Evolutionary conservation across 2,329 filamentous ascomycete genomes (phyloP).

Genomic region (Microdochium nivale): DNA sequence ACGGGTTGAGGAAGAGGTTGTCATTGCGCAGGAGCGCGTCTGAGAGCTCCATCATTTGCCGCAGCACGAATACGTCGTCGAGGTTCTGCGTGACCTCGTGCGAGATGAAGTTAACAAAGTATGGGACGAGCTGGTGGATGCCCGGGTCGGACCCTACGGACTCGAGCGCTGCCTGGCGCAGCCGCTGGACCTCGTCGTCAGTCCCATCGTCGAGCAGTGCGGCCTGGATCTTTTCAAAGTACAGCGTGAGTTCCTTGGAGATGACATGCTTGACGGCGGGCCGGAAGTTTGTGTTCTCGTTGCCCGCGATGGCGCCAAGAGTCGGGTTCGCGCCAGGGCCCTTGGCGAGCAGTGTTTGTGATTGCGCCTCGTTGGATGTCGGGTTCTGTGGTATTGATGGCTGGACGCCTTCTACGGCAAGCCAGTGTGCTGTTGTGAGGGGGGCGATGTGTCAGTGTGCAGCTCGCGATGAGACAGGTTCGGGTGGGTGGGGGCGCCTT

Average conservation of each 20-base stretch:
- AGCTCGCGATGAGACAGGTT: not conserved
- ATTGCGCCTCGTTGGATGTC: conserved; percentile 72
- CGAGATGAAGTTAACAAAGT: conserved; percentile 92
- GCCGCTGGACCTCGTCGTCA: conserved; percentile 62
- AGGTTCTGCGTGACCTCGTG: conserved; percentile 93
- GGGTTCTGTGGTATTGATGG: conserved; percentile 96
- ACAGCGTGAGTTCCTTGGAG: conserved; percentile 90
- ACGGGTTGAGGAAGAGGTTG: conserved; percentile 61
- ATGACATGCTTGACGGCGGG: conserved; percentile 93
- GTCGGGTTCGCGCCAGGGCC: conserved; percentile 81
- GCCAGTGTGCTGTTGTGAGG: conserved; percentile 74
- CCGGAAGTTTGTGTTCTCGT: conserved; percentile 76
- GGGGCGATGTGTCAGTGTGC: conserved; percentile 8
- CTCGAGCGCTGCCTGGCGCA: conserved; percentile 76
- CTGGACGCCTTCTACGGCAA: conserved; percentile 94
- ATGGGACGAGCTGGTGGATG: conserved; percentile 89
- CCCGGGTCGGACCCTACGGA: conserved; percentile 85
- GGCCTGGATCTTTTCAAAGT: conserved; percentile 90
- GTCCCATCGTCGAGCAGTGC: conserved; percentile 83
- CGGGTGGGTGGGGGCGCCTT: conserved; percentile 15
- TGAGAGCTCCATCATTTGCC: conserved; percentile 86
- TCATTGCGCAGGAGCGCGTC: conserved; percentile 78
- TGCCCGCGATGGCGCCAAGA: conserved; percentile 72
- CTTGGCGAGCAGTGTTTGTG: conserved; percentile 82
- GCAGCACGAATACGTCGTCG: conserved; percentile 80